Evolutionary conservation across 257 asterid genomes (phyloP).

Genomic region (Nicotiana noctiflora): DNA sequence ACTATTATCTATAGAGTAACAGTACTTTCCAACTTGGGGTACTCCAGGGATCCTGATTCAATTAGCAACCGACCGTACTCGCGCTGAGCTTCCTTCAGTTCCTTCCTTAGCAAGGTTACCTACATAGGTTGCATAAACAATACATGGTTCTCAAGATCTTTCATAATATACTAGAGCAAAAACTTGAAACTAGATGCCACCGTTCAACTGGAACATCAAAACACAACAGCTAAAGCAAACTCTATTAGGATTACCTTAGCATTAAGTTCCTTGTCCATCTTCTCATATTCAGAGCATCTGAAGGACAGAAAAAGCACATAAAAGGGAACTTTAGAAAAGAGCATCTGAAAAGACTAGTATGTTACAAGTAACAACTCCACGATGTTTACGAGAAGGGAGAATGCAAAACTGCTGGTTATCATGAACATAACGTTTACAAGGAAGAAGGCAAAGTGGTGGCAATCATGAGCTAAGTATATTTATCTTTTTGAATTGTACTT

Average conservation of each 20-base stretch:
- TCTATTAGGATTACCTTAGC: slow-evolving; percentile 41
- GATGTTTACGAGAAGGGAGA: neutral
- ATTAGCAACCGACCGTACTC: slow-evolving; percentile 40
- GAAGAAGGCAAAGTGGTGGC: neutral
- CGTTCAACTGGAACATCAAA: neutral
- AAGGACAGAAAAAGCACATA: slow-evolving; percentile 14
- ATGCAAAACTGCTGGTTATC: neutral
- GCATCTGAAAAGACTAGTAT: neutral
- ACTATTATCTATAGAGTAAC: neutral
- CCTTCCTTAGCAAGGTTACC: slow-evolving; percentile 32
- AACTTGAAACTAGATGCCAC: neutral
- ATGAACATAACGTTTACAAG: neutral
- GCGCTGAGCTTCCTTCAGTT: slow-evolving; percentile 29
- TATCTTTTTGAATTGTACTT: neutral
- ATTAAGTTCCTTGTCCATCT: slow-evolving; percentile 45
- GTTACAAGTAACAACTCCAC: neutral
- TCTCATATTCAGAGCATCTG: slow-evolving; percentile 61
- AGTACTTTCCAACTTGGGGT: slow-evolving; percentile 20
- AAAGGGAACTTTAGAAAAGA: neutral
- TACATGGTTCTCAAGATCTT: neutral
- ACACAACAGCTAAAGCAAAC: neutral
- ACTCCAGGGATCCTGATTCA: slow-evolving; percentile 37
- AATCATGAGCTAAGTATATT: neutral
- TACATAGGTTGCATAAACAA: slow-evolving; percentile 11
- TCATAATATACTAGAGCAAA: neutral